Percentiles rank a stretch among this genome's conserved stretches.
Conservation (phyloP, 768 basidiomycete species). For the Terana coerulea region DNA sequence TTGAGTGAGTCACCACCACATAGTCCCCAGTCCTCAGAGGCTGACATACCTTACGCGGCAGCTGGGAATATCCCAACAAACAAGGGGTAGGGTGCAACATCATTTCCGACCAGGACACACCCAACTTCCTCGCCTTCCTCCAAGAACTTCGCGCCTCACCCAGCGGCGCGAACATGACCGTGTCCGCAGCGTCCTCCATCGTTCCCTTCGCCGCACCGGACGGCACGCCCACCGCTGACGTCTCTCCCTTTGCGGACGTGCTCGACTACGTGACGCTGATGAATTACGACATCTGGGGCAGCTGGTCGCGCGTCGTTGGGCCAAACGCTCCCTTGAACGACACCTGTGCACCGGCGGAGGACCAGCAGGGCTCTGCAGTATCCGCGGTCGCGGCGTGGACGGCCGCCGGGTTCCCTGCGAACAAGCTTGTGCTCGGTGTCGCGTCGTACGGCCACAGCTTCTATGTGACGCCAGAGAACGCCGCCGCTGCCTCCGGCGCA, state of each 20-base stretch:
- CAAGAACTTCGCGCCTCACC: slow-evolving; percentile 58
- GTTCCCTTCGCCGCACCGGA: slow-evolving; percentile 43
- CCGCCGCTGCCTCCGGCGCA: slow-evolving; percentile 22
- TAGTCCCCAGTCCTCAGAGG: not conserved
- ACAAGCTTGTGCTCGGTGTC: slow-evolving; percentile 79
- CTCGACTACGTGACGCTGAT: slow-evolving; percentile 66
- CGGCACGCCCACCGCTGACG: slow-evolving; percentile 61
- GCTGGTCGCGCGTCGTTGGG: slow-evolving; percentile 52
- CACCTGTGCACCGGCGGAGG: slow-evolving; percentile 54
- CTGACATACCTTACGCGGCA: slow-evolving; percentile 24
- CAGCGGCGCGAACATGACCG: slow-evolving; percentile 46
- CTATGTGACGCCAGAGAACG: slow-evolving; percentile 34
- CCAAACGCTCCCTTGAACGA: slow-evolving; percentile 86
- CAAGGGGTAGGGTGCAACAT: slow-evolving; percentile 71
- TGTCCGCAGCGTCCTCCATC: slow-evolving; percentile 51
- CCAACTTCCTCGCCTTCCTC: slow-evolving; percentile 76
- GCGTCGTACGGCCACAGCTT: slow-evolving; percentile 83
- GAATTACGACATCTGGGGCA: slow-evolving; percentile 66
- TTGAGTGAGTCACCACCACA: slow-evolving; percentile 7
- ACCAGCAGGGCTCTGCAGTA: slow-evolving; percentile 72
- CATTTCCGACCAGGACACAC: slow-evolving; percentile 54
- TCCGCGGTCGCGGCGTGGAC: slow-evolving; percentile 79
- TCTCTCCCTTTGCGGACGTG: slow-evolving; percentile 65
- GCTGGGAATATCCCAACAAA: slow-evolving; percentile 83
- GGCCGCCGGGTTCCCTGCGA: slow-evolving; percentile 68